Base-by-base conservation (phyloP, 768 basidiomycete genomes). In the Amanita fuliginea region DNA sequence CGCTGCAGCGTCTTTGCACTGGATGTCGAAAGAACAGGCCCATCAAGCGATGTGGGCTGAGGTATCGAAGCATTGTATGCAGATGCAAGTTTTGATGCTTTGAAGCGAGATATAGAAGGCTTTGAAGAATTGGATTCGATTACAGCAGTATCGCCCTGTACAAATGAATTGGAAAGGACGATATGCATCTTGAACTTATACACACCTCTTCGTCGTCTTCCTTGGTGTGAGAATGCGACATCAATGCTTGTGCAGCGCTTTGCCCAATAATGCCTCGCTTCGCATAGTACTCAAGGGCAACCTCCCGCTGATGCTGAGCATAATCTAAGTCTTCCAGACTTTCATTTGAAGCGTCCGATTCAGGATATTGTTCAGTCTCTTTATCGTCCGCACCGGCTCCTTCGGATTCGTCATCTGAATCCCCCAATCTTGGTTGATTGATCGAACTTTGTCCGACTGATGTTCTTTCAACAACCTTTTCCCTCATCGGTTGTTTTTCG, bases 221-320 rank as follows among this genome's bases (percentile, higher is more conserved):
- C 51, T 73, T 71, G 19, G 65, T 62, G 54, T 74, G 74, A 24
- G 49, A 28, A 35, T 51, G 44, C 21, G 49, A 50, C 45, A 66
- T 65, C 69, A 84, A 71, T 8, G 73, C 75, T 35, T 67, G 66
- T 11, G 74, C 67, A 39, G 77, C 74, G 41, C 73, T 74, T 34
- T 73, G 67, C 1, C 79, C 78, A 45, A 88, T 72, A 14, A 67
- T 67, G 32, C 63, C 64, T 43, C 83, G 77, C 59, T 79, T 83
- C 54, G 72, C 65, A 60, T 82, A 71, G 58, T 90, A 89, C 54
- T 80, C 79, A 36, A 88, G 57, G 14, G 81, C 79, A 55, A 89
- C 74, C 60, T 88, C 86, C 24, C 85, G 80, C 54, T 87, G 83
- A 56, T 84, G 83, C 46, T 69, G 75, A 19, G 77, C 81, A 43